A percentile compares a stretch with the other conserved stretches of the same genome.
Conservation (phyloP, 2,329 filamentous ascomycete genomes). For the Cladosporium sp. region DNA sequence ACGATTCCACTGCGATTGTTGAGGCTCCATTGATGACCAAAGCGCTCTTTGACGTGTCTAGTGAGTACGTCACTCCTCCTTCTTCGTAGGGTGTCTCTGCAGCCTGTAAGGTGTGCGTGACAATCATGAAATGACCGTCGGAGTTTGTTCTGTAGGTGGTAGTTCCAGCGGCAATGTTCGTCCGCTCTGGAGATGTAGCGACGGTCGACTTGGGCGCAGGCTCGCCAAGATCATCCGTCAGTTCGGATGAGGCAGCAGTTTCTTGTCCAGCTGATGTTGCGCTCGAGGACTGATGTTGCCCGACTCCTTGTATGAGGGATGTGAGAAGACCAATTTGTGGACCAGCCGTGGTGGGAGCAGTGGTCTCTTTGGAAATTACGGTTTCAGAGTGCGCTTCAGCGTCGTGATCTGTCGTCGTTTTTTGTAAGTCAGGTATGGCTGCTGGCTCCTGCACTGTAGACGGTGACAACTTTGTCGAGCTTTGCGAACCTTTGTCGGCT, state of each 20-base stretch:
- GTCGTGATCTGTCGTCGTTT: too few species aligned
- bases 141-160: constrained; percentile 9
- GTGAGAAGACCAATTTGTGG: not conserved
- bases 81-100: not conserved
- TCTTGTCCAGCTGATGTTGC: too few species aligned
- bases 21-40: not conserved
- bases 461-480: not conserved
- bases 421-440: too few species aligned
- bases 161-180: not conserved
- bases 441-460: too few species aligned
- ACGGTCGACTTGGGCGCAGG: too few species aligned
- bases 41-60: not conserved
- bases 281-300: not conserved
- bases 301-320: not conserved
- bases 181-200: too few species aligned
- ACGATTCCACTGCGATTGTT: not conserved
- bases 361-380: not conserved
- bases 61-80: not conserved
- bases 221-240: too few species aligned
- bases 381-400: not conserved
- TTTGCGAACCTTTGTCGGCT: not conserved
- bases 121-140: constrained; percentile 13
- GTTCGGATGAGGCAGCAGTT: too few species aligned
- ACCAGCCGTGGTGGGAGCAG: not conserved
- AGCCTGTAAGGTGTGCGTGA: constrained; percentile 14